phyloP scores from a whole-genome alignment of 2,329 filamentous ascomycete genomes.

The Colletotrichum cereale region DNA sequence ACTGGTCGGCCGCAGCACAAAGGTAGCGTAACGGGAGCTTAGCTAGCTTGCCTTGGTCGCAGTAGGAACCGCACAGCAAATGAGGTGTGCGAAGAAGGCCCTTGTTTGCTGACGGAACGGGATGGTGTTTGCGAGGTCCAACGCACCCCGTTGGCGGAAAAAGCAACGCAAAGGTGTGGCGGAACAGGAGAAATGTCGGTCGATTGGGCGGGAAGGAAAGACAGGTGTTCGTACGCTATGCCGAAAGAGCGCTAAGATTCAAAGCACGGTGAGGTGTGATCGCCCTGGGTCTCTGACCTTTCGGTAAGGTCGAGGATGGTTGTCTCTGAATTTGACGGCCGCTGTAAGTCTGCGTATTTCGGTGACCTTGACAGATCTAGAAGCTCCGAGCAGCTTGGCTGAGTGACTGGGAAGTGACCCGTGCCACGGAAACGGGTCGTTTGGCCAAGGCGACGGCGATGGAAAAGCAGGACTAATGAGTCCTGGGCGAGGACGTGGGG shows the following conservation, averaged over 20 bases:
- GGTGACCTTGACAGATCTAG: slow-evolving; percentile 19
- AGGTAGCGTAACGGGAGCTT: slow-evolving; percentile 23
- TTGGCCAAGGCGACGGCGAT: slow-evolving; percentile 10
- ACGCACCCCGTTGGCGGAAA: background rate
- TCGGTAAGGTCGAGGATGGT: background rate
- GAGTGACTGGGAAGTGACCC: slow-evolving; percentile 1
- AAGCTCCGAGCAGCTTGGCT: slow-evolving; percentile 25
- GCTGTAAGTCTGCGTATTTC: slow-evolving; percentile 17
- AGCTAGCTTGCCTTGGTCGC: slow-evolving; percentile 29
- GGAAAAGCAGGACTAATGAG: slow-evolving; percentile 21
- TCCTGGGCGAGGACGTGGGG: background rate
- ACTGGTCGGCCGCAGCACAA: slow-evolving; percentile 17
- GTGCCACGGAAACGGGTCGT: slow-evolving; percentile 16
- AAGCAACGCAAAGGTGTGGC: slow-evolving; percentile 22
- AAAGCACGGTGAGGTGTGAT: slow-evolving; percentile 30
- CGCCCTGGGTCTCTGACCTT: slow-evolving; percentile 26
- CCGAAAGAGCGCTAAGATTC: slow-evolving; percentile 20
- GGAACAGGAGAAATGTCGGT: slow-evolving; percentile 20
- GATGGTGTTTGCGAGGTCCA: background rate
- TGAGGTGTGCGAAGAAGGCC: slow-evolving; percentile 19
- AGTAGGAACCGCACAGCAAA: slow-evolving; percentile 23
- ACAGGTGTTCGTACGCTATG: slow-evolving; percentile 15
- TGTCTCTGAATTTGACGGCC: slow-evolving; percentile 14
- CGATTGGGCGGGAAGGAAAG: slow-evolving; percentile 7
- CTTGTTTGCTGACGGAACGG: background rate